These are phyloP conservation scores for Rhamnella rubrinervis DNA, from an alignment of 331 rosid genomes.

Conservation along the genomic window DNA sequence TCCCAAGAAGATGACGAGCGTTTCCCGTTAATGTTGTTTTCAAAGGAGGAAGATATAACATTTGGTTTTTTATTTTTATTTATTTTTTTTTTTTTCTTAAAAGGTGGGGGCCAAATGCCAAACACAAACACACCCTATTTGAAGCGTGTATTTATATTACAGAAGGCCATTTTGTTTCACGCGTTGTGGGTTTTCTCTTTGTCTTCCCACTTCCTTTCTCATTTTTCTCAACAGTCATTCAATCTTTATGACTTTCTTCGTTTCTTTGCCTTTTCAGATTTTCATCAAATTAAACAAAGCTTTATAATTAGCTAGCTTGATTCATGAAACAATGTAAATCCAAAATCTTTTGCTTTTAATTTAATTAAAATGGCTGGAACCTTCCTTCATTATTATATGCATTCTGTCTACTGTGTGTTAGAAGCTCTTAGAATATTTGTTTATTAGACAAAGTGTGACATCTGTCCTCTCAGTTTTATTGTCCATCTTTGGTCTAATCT, in stretches of 20 bases:
- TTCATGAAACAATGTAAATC: constrained; percentile 44
- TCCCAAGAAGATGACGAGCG: constrained; percentile 86
- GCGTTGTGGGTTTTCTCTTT: constrained; percentile 65
- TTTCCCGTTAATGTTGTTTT: constrained; percentile 73
- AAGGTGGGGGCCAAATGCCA: not conserved
- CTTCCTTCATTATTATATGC: not conserved
- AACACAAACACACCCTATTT: not conserved
- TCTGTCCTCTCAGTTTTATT: constrained; percentile 25
- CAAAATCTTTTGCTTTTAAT: constrained; percentile 7
- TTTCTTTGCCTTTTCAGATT: not conserved
- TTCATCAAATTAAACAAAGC: too few species aligned
- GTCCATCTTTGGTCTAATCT: constrained; percentile 2
- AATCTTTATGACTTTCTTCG: constrained; percentile 31
- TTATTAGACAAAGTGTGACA: constrained; percentile 21
- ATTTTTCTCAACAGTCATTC: too few species aligned
- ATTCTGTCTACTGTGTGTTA: constrained; percentile 7
- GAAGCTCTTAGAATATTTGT: not conserved
- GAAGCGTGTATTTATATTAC: not conserved
- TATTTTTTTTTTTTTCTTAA: not conserved
- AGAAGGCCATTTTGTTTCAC: constrained; percentile 69
- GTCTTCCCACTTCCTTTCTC: constrained; percentile 42
- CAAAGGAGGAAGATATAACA: constrained; percentile 35
- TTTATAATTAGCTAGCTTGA: constrained; percentile 16
- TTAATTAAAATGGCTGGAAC: not conserved
- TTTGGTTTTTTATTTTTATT: too few species aligned